phyloP scores from a whole-genome alignment of 83 land plant species.

The Larix sibirica region DNA sequence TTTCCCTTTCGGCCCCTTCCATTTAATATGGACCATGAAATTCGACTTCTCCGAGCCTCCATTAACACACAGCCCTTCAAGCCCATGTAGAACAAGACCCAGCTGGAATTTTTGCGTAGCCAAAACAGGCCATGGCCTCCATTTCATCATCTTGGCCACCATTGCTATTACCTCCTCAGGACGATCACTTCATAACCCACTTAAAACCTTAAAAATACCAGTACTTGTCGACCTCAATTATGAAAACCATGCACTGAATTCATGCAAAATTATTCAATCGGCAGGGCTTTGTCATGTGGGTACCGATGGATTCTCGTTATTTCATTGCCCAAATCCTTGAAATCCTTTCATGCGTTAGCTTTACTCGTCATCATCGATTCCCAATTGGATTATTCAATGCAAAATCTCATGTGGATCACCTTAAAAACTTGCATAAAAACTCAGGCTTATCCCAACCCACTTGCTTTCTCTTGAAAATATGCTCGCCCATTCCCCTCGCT shows the following conservation, averaged over 20 bases:
- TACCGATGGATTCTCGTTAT: background rate
- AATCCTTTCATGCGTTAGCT: background rate
- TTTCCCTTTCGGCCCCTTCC: conserved; percentile 48
- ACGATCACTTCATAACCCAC: background rate
- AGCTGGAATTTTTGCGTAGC: conserved; percentile 40
- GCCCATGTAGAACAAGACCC: conserved; percentile 27
- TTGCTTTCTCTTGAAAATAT: background rate
- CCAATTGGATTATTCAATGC: background rate
- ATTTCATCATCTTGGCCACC: conserved; percentile 67
- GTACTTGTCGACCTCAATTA: too few relatives aligned
- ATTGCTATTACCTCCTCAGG: conserved; percentile 13
- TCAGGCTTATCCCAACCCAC: background rate
- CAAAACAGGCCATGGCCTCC: conserved; percentile 67
- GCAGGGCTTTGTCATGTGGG: conserved; percentile 2
- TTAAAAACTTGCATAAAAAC: background rate
- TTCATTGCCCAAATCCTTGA: conserved; percentile 1
- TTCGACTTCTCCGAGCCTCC: background rate
- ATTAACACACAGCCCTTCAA: conserved; percentile 22
- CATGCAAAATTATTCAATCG: background rate
- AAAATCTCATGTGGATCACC: background rate
- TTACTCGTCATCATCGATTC: conserved; percentile 1
- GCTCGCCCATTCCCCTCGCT: background rate
- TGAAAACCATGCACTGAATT: background rate
- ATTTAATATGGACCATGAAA: conserved; percentile 26
- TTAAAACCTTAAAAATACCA: too few relatives aligned